Evolutionary conservation across 2,329 filamentous ascomycete species (phyloP).

Genomic region (Aspergillus sp.): DNA sequence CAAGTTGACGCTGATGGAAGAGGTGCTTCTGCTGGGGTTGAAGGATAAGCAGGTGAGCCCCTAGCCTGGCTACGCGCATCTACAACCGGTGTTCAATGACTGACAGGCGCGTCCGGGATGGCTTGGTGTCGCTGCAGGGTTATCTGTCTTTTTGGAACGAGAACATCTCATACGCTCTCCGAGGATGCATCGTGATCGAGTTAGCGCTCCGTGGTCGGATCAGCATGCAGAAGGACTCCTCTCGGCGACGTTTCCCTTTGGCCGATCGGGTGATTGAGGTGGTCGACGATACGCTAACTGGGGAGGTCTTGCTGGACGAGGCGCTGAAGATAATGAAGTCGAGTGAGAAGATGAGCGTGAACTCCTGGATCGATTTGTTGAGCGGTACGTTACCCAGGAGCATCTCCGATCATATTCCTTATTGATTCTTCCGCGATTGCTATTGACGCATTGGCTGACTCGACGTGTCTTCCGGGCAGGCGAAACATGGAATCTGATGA

Average conservation of each 20-base stretch:
- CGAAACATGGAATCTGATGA: constrained; percentile 99
- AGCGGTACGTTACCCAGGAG: constrained; percentile 65
- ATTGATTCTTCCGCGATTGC: background rate
- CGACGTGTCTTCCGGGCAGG: constrained; percentile 58
- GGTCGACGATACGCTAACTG: constrained; percentile 92
- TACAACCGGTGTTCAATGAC: constrained; percentile 15
- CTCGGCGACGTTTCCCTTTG: constrained; percentile 85
- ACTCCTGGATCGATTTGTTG: constrained; percentile 98
- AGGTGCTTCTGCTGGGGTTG: constrained; percentile 88
- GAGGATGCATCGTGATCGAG: constrained; percentile 98
- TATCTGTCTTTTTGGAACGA: constrained; percentile 99
- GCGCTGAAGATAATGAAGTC: constrained; percentile 99
- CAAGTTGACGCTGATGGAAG: constrained; percentile 98
- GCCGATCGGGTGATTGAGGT: constrained; percentile 95
- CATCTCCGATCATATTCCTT: background rate
- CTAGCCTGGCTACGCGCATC: background rate
- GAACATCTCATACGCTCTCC: constrained; percentile 96
- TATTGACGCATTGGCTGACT: constrained; percentile 8
- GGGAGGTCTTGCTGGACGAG: constrained; percentile 95
- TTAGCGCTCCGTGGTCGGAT: constrained; percentile 93
- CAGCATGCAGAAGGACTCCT: constrained; percentile 97
- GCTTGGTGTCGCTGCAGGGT: constrained; percentile 59
- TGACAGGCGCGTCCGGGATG: constrained; percentile 20
- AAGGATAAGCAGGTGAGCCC: constrained; percentile 93
- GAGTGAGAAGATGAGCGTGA: constrained; percentile 99